Evolutionary conservation across 768 basidiomycete genomes (phyloP).

Genomic region (Agaricus blazei): DNA sequence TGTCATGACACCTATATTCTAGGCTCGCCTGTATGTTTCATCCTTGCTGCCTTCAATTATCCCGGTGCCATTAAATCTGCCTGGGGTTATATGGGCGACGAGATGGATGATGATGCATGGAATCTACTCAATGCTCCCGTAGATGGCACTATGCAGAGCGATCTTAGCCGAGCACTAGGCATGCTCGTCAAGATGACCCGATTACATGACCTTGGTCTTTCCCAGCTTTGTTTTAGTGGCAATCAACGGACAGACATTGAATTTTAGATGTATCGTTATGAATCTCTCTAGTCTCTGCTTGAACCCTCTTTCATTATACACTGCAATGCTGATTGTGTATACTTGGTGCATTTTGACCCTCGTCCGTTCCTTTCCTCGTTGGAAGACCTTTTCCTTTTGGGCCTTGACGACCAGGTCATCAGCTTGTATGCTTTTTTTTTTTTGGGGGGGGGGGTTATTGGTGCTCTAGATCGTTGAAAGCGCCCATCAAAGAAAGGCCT

Average conservation of each 20-base stretch:
- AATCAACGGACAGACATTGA: conserved; percentile 13
- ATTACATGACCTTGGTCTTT: conserved; percentile 67
- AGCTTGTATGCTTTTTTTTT: no score
- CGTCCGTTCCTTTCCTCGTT: no score
- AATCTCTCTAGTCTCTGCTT: no score
- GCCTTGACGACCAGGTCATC: no score
- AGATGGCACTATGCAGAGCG: conserved; percentile 29
- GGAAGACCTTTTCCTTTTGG: no score
- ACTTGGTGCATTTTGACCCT: no score
- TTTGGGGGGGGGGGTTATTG: no score
- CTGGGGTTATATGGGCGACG: conserved; percentile 66
- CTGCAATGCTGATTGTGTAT: no score
- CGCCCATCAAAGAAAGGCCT: no score
- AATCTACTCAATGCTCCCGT: conserved; percentile 45
- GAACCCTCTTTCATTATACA: no score
- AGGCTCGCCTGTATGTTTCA: conserved; percentile 79
- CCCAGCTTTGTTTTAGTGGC: conserved; percentile 48
- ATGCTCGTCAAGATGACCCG: conserved; percentile 76
- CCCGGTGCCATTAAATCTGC: conserved; percentile 58
- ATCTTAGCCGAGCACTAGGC: conserved; percentile 37
- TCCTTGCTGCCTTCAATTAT: conserved; percentile 62
- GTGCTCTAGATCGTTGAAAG: no score
- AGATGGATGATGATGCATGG: conserved; percentile 68
- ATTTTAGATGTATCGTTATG: no score
- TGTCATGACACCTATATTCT: background rate